Percentiles rank a stretch among this genome's conserved stretches.
Conservation (phyloP, 768 basidiomycete genomes). For the Mycena maculata region DNA sequence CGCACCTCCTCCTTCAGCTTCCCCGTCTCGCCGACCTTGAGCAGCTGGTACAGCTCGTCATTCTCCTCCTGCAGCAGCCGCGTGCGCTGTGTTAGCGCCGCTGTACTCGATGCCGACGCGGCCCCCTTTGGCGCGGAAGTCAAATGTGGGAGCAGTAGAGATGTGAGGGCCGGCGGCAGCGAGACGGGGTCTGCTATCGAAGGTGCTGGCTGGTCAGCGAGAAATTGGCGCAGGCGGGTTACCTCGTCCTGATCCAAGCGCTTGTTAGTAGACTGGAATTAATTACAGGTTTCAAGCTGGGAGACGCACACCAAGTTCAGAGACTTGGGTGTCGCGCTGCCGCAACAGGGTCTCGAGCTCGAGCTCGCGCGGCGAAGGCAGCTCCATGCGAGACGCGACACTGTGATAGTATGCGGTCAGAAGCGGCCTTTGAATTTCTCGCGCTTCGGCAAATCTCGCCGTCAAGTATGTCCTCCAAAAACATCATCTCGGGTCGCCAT, state of each 20-base stretch:
- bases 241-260: slow-evolving; percentile 70
- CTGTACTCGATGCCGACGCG: slow-evolving; percentile 49
- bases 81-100: slow-evolving; percentile 81
- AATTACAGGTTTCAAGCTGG: slow-evolving; percentile 25
- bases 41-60: slow-evolving; percentile 83
- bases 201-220: slow-evolving; percentile 69
- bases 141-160: slow-evolving; percentile 77
- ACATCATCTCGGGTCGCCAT: too few relatives aligned
- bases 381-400: slow-evolving; percentile 67
- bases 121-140: slow-evolving; percentile 51
- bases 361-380: slow-evolving; percentile 81
- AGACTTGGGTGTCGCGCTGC: slow-evolving; percentile 77
- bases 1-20: slow-evolving; percentile 85
- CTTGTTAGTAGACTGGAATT: slow-evolving; percentile 35
- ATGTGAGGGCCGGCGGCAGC: slow-evolving; percentile 76
- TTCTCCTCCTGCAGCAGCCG: slow-evolving; percentile 87
- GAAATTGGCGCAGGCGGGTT: slow-evolving; percentile 71
- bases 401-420: neutral
- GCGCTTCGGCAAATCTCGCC: too few relatives aligned
- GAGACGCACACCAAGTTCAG: slow-evolving; percentile 74
- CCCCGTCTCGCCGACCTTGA: slow-evolving; percentile 81
- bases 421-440: too few relatives aligned
- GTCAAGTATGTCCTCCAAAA: too few relatives aligned
- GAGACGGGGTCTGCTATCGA: slow-evolving; percentile 72
- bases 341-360: slow-evolving; percentile 85